Evolutionary conservation across 2,329 filamentous ascomycete species (phyloP), one percentile per base, ranked within the genome.

Genomic region (Helminthosporium solani): DNA sequence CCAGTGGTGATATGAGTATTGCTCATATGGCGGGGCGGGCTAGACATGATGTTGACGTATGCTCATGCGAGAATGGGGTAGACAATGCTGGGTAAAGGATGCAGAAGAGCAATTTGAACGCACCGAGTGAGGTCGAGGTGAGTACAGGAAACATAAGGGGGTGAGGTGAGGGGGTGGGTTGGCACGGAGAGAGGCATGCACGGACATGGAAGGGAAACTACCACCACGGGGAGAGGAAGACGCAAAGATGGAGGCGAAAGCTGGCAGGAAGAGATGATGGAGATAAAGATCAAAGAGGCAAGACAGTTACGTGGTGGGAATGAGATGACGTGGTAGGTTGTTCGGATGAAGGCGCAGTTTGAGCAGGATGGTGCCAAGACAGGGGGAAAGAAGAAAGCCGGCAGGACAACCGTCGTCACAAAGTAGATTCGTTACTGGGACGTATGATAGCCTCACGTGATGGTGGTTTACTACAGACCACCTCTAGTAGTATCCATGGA

Each of bases 401-500:
- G n/a, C n/a, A n/a, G n/a, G n/a, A n/a, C 7, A 36, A 21, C 49
- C 42, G 47, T 60, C 54, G 57, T 64, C 54, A 62, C 52, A 48
- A 54, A 46, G 60, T 60, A 50, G 54, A 57, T 58, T 57, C 44
- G 54, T 53, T 60, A 57, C 52, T 50, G 46, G 54, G 44, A 55
- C 56, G 53, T 50, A 49, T 56, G 52, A 52, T 53, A 49, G 49
- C 57, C 59, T 63, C 62, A 65, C 58, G 57, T 54, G 40, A 45
- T 47, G 54, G 28, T 61, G 59, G 58, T 67, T 62, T 63, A 57
- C 58, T 61, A 63, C 58, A 62, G 56, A 56, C 56, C 57, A 56
- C 52, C 51, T 58, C 54, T 64, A 60, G 64, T 56, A 54, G 58
- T 47, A 53, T 50, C 50, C 58, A 49, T 52, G 55, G 52, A 46